Evolutionary conservation across 495 filamentous ascomycete genomes (phyloP).

Genomic region (Aspergillus cavernicola): DNA sequence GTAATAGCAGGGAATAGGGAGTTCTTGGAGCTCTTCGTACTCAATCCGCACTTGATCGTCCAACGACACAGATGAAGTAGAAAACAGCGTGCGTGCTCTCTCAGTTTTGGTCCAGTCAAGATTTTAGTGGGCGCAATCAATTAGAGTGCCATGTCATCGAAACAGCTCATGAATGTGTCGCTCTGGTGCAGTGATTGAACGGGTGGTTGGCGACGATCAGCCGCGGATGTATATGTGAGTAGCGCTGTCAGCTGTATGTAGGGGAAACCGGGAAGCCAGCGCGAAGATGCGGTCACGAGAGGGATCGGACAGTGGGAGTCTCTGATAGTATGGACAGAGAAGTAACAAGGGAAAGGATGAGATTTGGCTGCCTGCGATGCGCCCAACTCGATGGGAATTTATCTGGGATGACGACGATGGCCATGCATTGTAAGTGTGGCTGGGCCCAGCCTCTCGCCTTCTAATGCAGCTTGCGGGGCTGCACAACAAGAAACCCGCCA

Average conservation of each 20-base stretch:
- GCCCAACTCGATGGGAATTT: constrained; percentile 13
- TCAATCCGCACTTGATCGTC: background rate
- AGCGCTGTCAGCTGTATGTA: constrained; percentile 9
- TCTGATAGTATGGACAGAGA: background rate
- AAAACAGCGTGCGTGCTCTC: background rate
- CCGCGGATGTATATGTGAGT: background rate
- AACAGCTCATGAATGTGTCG: background rate
- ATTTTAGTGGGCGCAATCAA: background rate
- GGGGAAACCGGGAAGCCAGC: too few relatives aligned
- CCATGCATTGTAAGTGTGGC: constrained; percentile 20
- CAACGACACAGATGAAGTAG: background rate
- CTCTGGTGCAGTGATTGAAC: background rate
- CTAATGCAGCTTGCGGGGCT: constrained; percentile 13
- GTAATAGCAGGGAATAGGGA: too few relatives aligned
- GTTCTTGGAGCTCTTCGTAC: background rate
- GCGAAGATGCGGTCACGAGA: background rate
- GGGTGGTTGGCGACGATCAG: background rate
- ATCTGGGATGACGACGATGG: constrained; percentile 19
- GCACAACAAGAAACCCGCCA: constrained; percentile 12
- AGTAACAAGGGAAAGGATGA: background rate
- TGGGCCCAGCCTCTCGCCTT: constrained; percentile 16
- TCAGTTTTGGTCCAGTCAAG: background rate
- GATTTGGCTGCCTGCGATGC: background rate
- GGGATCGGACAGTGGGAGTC: background rate
- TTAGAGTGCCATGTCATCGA: background rate